These are phyloP conservation scores for Picochlorum sp. DNA, from an alignment of 139 green algal genomes.

Conservation along the genomic window DNA sequence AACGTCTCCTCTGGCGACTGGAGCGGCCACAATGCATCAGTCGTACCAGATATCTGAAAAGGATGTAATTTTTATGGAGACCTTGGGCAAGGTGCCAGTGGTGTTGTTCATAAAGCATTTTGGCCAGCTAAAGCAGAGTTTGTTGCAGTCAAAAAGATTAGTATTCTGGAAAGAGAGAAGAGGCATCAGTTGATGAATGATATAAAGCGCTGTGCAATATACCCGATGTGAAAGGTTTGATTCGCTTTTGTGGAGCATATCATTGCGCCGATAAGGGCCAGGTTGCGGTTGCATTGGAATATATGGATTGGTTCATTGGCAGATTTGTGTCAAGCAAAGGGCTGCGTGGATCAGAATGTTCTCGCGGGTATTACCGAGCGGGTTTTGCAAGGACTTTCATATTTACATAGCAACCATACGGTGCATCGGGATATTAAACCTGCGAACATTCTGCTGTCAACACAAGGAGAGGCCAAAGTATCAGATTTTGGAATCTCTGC, in stretches of 20 bases:
- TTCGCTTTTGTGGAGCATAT: constrained; percentile 73
- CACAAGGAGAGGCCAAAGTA: constrained; percentile 64
- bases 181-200: constrained; percentile 82
- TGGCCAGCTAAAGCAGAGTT: constrained; percentile 48
- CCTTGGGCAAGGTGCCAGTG: constrained; percentile 60
- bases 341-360: constrained; percentile 64
- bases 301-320: constrained; percentile 89
- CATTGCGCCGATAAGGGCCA: constrained; percentile 56
- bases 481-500: constrained; percentile 92
- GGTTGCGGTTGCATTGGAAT: constrained; percentile 88
- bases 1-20: constrained; percentile 22
- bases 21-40: constrained; percentile 11
- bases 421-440: constrained; percentile 93
- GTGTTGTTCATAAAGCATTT: constrained; percentile 70
- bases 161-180: constrained; percentile 51
- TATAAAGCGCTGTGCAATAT: constrained; percentile 68
- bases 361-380: constrained; percentile 62
- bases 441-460: constrained; percentile 82
- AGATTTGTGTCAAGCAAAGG: constrained; percentile 64
- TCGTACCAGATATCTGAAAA: constrained; percentile 62
- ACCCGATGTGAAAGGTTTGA: constrained; percentile 41
- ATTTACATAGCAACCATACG: constrained; percentile 67
- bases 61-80: constrained; percentile 64
- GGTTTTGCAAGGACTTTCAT: constrained; percentile 63
- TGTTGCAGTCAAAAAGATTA: constrained; percentile 82